Base-by-base conservation (phyloP, 129 eudicot genomes). In the Rutidosis leptorrhynchoides region DNA sequence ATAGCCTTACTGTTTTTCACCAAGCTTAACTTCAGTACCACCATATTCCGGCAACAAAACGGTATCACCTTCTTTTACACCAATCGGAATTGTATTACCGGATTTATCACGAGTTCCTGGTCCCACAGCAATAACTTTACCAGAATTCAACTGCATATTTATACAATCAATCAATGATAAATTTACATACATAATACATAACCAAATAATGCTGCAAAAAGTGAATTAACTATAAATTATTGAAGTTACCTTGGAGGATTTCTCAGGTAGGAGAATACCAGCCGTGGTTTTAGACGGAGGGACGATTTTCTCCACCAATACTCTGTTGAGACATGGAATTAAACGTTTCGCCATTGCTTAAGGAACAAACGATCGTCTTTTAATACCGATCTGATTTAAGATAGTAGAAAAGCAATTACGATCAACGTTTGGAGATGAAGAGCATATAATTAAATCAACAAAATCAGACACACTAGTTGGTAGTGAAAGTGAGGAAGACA, bases 41-140 rank as follows among this genome's bases (percentile, higher is more conserved):
- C 96, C 97, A 43, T 87, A 91, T 20, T 91, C 97, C 8, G 97
- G 97, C 86, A 91, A 82, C 14, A 91, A 80, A 43, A 91, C 97
- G 1, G 94, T 87, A 55, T 90, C 97, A 2, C 97, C 97, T 85
- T 90, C 97, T 79, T 87, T 90, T 4, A 90, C 84, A 51, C 80
- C 75, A 5, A 81, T 82, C 3, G 96, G 97, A 21, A 90, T 78
- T 27, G 56, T 49, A 30, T 85, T 87, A 5, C 97, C 97, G 0
- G 79, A 56, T n/a, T 76, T 81, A 71, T 81, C 85, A 8, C 60
- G 73, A 12, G 51, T 28, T 2, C 97, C 96, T 0, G 93, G 90
- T 1, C 97, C 97, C 30, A 87, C 93, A 9, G 97, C 95, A 58
- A 90, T 66, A 48, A 90, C 96, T 77, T 81, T 90, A 23, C 93